A percentile compares a stretch with the other conserved stretches of the same genome.
These are phyloP conservation scores for Limonium bicolor DNA, from an alignment of 148 eudicot genomes.

Conservation along the genomic window DNA sequence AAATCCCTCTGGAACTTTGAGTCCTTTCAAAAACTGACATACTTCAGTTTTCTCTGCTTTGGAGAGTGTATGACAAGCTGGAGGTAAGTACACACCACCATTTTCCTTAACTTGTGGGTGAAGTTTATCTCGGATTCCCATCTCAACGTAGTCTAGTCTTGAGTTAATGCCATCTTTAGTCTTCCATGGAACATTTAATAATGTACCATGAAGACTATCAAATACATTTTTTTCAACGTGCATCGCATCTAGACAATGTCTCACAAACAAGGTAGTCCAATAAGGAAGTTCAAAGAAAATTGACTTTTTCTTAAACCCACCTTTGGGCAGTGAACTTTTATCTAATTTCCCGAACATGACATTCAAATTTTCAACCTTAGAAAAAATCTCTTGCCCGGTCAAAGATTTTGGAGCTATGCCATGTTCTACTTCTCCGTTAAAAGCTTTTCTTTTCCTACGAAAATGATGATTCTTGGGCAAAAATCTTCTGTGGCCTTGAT, in stretches of 20 bases:
- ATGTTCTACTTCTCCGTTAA: neutral
- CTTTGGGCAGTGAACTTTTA: neutral
- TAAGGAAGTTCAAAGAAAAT: conserved; percentile 4
- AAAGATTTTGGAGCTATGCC: neutral
- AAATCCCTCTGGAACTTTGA: conserved; percentile 9
- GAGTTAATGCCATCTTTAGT: neutral
- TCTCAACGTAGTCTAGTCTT: neutral
- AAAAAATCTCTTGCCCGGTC: neutral
- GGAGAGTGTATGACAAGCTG: neutral
- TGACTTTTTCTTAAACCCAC: neutral
- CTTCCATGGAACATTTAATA: neutral
- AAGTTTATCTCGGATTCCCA: neutral
- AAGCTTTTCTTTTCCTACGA: neutral
- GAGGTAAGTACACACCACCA: neutral
- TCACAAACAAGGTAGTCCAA: neutral
- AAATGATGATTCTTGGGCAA: neutral
- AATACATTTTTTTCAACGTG: conserved; percentile 5
- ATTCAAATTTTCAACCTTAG: neutral
- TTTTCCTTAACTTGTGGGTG: neutral
- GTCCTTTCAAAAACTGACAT: neutral
- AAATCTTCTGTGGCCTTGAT: neutral
- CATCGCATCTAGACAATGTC: conserved; percentile 9
- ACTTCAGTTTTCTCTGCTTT: neutral
- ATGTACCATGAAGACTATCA: conserved; percentile 3
- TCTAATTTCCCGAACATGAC: neutral